Conservation (phyloP, 148 eudicot species). For the Fallopia convolvulus region DNA sequence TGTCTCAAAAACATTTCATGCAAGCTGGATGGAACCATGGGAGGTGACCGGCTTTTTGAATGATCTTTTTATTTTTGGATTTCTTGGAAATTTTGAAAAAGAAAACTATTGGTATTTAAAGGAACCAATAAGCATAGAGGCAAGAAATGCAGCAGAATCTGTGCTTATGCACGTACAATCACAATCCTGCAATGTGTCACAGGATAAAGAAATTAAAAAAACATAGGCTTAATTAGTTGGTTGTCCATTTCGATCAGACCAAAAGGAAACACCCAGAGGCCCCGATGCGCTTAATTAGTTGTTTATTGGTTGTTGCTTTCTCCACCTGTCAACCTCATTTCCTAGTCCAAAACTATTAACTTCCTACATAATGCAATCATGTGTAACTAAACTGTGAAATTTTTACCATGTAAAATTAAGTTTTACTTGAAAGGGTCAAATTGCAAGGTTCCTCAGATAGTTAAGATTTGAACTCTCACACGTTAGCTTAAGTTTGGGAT, state of each 20-base stretch:
- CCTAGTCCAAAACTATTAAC: too few relatives aligned
- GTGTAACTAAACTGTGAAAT: neutral
- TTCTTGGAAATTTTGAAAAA: neutral
- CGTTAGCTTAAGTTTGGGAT: too few relatives aligned
- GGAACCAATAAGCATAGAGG: neutral
- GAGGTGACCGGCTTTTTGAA: neutral
- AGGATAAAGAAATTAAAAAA: neutral
- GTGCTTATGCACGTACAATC: constrained; percentile 1
- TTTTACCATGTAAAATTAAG: neutral
- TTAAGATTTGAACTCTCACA: too few relatives aligned
- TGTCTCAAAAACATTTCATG: neutral
- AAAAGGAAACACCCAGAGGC: neutral
- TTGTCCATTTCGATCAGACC: neutral
- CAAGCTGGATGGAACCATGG: too few relatives aligned
- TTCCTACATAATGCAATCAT: neutral
- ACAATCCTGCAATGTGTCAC: neutral
- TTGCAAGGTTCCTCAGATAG: too few relatives aligned
- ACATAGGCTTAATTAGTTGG: neutral
- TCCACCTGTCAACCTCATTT: neutral
- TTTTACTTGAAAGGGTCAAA: too few relatives aligned
- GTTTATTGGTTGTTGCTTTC: neutral
- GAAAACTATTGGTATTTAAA: neutral
- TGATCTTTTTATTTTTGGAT: neutral
- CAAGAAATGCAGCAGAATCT: neutral
- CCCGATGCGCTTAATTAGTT: neutral